A percentile compares a stretch with the other conserved stretches of the same genome.
These are phyloP conservation scores for Cyberlindnera subsufficiens DNA, from an alignment of 805 yeast genomes.

Conservation along the genomic window DNA sequence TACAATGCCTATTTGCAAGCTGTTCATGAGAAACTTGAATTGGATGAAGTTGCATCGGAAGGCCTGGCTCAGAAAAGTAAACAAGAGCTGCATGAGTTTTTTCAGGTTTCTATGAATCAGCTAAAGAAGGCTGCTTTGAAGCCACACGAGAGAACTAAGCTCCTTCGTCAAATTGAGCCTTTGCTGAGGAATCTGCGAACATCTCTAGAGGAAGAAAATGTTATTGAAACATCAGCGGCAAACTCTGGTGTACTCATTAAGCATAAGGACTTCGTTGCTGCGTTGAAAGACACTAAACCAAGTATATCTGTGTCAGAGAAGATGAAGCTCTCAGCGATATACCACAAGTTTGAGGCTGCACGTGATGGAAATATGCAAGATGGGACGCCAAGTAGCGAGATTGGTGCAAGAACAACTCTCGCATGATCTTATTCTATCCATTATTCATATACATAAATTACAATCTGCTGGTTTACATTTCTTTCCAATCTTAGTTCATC, in stretches of 20 bases:
- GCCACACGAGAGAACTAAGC: conserved; percentile 35
- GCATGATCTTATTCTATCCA: conserved; percentile 1
- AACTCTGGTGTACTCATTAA: conserved; percentile 38
- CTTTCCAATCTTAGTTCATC: background rate
- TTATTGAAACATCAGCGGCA: background rate
- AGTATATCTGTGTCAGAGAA: conserved; percentile 76
- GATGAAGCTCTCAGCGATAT: conserved; percentile 54
- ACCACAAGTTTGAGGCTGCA: conserved; percentile 64
- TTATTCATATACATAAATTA: background rate
- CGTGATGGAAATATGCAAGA: conserved; percentile 87
- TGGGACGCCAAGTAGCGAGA: conserved; percentile 55
- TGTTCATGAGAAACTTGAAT: conserved; percentile 61
- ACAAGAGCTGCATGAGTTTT: conserved; percentile 30
- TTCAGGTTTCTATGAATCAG: conserved; percentile 31
- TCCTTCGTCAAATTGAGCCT: conserved; percentile 38
- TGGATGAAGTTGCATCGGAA: conserved; percentile 30
- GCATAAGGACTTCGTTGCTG: conserved; percentile 49
- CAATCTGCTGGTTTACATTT: too few species aligned
- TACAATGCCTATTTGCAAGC: conserved; percentile 90
- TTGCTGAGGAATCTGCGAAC: conserved; percentile 22
- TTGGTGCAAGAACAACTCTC: conserved; percentile 14
- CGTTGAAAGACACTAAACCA: conserved; percentile 77
- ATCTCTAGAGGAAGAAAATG: background rate
- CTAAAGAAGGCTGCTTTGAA: conserved; percentile 21
- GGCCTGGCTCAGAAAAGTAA: conserved; percentile 12